Percentiles rank a stretch among this genome's conserved stretches.
Evolutionary conservation across 2,329 filamentous ascomycete species (phyloP).

Genomic region (Trichoderma guizhouense): DNA sequence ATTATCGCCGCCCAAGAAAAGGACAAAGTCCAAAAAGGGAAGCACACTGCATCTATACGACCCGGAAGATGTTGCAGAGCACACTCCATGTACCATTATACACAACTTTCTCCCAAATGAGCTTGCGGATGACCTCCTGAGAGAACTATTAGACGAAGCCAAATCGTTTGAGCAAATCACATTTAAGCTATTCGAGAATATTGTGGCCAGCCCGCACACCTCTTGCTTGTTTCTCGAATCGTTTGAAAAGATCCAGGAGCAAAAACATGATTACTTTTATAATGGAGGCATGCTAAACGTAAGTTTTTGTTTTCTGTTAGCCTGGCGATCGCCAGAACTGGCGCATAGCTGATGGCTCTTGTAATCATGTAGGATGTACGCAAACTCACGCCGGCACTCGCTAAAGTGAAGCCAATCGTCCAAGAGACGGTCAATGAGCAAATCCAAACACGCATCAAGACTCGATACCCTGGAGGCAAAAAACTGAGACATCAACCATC

Average conservation of each 20-base stretch:
- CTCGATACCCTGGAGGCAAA: slow-evolving; percentile 63
- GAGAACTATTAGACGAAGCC: slow-evolving; percentile 72
- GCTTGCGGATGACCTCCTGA: slow-evolving; percentile 69
- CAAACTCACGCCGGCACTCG: slow-evolving; percentile 70
- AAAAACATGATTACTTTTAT: slow-evolving; percentile 80
- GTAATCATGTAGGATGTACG: slow-evolving; percentile 64
- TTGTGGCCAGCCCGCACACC: slow-evolving; percentile 82
- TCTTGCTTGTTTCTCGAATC: slow-evolving; percentile 79
- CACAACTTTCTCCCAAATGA: slow-evolving; percentile 79
- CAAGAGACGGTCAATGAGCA: slow-evolving; percentile 73
- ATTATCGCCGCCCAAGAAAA: slow-evolving; percentile 40
- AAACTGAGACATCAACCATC: slow-evolving; percentile 79
- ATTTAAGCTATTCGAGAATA: slow-evolving; percentile 85
- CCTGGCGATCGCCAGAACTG: not conserved
- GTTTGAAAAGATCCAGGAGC: slow-evolving; percentile 62
- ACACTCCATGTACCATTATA: slow-evolving; percentile 88
- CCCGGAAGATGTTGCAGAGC: slow-evolving; percentile 71
- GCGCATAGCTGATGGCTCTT: not conserved
- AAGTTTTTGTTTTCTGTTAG: slow-evolving; percentile 16
- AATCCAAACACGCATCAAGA: slow-evolving; percentile 66
- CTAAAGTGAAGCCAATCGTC: slow-evolving; percentile 65
- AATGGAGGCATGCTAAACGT: slow-evolving; percentile 72
- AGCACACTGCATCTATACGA: slow-evolving; percentile 81
- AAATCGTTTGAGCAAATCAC: slow-evolving; percentile 65
- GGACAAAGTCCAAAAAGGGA: slow-evolving; percentile 67